Percentiles rank a stretch among this genome's conserved stretches.
phyloP scores from a whole-genome alignment of 2,329 filamentous ascomycete species.

The Phyllosticta citrichinensis region DNA sequence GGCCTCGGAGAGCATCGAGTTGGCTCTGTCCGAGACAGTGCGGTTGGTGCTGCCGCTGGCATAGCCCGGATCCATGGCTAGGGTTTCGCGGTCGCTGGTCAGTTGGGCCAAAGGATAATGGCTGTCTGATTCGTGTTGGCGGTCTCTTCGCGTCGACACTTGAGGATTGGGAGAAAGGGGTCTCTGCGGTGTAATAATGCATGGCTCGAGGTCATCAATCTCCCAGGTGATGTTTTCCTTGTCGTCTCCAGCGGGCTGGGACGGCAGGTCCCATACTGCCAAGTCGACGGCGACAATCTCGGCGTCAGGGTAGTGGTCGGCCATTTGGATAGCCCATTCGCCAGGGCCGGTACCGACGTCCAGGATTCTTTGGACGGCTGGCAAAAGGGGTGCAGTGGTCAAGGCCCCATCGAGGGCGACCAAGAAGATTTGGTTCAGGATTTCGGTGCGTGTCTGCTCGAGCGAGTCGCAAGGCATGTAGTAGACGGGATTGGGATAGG shows the following conservation, averaged over 20 bases:
- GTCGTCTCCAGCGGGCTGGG: slow-evolving; percentile 19
- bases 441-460: slow-evolving; percentile 52
- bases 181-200: slow-evolving; percentile 5
- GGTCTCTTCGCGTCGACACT: not conserved
- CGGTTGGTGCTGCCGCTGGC: slow-evolving; percentile 8
- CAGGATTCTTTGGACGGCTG: slow-evolving; percentile 21
- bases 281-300: slow-evolving; percentile 42
- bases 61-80: slow-evolving; percentile 8
- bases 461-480: slow-evolving; percentile 58
- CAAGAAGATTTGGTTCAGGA: slow-evolving; percentile 54
- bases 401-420: slow-evolving; percentile 25
- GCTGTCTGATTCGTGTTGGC: not conserved
- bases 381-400: slow-evolving; percentile 24
- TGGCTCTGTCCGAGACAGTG: not conserved
- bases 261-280: slow-evolving; percentile 40
- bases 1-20: not conserved
- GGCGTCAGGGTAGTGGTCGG: slow-evolving; percentile 30
- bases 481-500: slow-evolving; percentile 52
- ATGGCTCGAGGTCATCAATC: slow-evolving; percentile 27
- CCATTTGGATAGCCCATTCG: slow-evolving; percentile 41
- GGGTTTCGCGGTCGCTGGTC: not conserved
- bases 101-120: too few relatives aligned
- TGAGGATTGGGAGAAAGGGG: not conserved
- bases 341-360: slow-evolving; percentile 41
- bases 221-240: slow-evolving; percentile 21